Conservation (phyloP, 805 yeast species). For the Torulaspora microellipsoides region DNA sequence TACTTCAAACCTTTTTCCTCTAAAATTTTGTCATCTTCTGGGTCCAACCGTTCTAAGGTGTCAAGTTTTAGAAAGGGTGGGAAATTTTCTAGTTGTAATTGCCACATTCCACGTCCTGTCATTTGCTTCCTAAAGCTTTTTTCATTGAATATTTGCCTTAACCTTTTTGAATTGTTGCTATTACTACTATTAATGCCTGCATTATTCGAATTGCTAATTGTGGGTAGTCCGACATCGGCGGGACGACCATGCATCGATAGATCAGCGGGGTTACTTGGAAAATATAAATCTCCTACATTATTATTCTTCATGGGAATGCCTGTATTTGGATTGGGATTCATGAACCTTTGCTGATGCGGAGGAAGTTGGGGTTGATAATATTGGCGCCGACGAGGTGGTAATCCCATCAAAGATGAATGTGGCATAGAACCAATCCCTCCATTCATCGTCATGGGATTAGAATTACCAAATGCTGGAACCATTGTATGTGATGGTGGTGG, state of each 20-base stretch:
- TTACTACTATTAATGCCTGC: constrained; percentile 1
- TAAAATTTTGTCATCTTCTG: constrained; percentile 5
- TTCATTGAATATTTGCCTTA: constrained; percentile 33
- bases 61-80: constrained; percentile 33
- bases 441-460: background rate
- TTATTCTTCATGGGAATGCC: background rate
- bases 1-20: constrained; percentile 6
- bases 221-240: background rate
- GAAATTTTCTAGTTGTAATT: constrained; percentile 29
- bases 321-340: background rate
- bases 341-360: too few relatives aligned
- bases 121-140: constrained; percentile 33
- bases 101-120: constrained; percentile 35
- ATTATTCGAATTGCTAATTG: background rate
- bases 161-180: constrained; percentile 19
- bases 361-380: constrained; percentile 7
- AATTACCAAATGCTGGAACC: background rate
- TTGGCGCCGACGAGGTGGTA: constrained; percentile 10
- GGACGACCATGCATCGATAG: background rate
- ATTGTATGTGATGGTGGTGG: constrained; percentile 1
- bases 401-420: constrained; percentile 6
- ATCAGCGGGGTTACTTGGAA: background rate
- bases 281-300: background rate
- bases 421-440: constrained; percentile 9
- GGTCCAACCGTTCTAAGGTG: constrained; percentile 11